phyloP scores from a whole-genome alignment of 2,329 filamentous ascomycete species.

The Periconia macrospinosa region DNA sequence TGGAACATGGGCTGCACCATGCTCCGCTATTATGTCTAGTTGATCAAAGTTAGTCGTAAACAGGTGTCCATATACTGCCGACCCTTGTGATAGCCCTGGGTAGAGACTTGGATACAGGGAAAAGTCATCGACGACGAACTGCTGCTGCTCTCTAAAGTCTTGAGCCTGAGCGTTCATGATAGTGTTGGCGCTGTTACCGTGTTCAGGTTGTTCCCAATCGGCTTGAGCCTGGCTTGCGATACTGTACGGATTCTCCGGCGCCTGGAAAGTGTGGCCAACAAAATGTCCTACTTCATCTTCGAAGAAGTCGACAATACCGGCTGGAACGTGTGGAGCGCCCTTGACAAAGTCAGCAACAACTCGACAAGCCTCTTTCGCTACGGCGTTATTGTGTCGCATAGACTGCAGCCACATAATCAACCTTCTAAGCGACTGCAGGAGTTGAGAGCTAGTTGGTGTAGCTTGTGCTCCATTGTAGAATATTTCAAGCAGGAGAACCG shows the following conservation, averaged over 20 bases:
- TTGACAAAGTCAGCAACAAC: constrained; percentile 11
- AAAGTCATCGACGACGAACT: background rate
- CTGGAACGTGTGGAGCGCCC: background rate
- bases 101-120: constrained; percentile 2
- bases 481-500: constrained; percentile 42
- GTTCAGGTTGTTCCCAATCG: background rate
- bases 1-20: background rate
- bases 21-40: background rate
- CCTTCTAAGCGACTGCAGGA: constrained; percentile 22
- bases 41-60: constrained; percentile 14
- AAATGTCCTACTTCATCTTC: background rate
- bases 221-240: background rate
- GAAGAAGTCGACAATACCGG: background rate
- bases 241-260: background rate
- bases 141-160: background rate
- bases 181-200: background rate
- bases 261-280: background rate
- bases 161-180: background rate
- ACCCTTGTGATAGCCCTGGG: background rate
- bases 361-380: constrained; percentile 34
- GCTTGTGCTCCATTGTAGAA: constrained; percentile 28
- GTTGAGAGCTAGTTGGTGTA: constrained; percentile 19
- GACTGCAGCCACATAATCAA: constrained; percentile 32
- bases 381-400: constrained; percentile 28
- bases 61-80: constrained; percentile 10